Base-by-base conservation (phyloP, 202 grass and related monocot species). In the Digitaria exilis region DNA sequence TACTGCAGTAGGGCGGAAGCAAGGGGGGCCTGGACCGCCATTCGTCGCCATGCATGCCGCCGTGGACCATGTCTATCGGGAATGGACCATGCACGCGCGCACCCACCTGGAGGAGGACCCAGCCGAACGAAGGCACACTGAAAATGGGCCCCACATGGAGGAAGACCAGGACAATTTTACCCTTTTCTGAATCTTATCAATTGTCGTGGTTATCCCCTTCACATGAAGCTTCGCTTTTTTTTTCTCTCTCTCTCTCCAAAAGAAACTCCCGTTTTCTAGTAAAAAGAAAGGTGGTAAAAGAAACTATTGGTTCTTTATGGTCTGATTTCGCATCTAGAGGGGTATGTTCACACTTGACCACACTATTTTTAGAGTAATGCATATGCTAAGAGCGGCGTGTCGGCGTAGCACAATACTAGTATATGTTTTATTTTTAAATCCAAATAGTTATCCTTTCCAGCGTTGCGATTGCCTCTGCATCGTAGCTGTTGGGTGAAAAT, bases 381-480 rank as follows among this genome's bases (percentile, higher is more conserved):
- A 28, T 29, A 25, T 31, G 25, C 44, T 71, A 50, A 49, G 68
- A 71, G 1, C 43, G 43, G 15, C 16, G 16, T 30, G 71, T 72
- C 45, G 78, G 22, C 24, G 78, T 5, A 12, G 30, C 42, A 52
- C 29, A 9, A 12, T 41, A 3, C 4, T 31, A n/a, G n/a, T n/a
- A 15, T 24, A 48, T 44, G 31, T 80, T 80, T 8, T 31, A 17
- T 61, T 22, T 72, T 26, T 26, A 57, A 52, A 29, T 5, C 25
- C 12, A 26, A 22, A 15, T 65, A 0, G 22, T 21, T 51, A 32
- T 28, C 3, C 71, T 85, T 76, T 89, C 71, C 82, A 89, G 77
- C 71, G 16, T 12, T 62, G 64, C 22, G 31, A 55, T 51, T 2
- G 62, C n/a, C 28, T 29, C 42, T 22, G 39, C 61, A 3, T 41